Conservation (phyloP, 1,139 yeast species). For the Meyerozyma guilliermondii region DNA sequence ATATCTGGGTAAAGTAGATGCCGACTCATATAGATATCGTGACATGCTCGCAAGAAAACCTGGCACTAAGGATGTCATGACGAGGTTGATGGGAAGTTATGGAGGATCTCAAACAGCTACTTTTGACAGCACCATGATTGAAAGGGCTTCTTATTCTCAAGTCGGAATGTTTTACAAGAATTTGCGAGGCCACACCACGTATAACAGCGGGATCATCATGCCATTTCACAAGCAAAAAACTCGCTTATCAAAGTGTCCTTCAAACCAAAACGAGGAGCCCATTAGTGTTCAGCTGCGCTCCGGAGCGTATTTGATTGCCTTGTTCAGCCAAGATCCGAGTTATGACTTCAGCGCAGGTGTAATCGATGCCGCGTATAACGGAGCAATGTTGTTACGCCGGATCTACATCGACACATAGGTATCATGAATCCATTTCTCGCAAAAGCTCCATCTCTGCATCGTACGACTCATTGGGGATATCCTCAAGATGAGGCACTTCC, state of each 20-base stretch:
- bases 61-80: conserved; percentile 25
- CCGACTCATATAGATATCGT: conserved; percentile 38
- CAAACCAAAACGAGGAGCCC: conserved; percentile 9
- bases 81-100: conserved; percentile 45
- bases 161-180: conserved; percentile 47
- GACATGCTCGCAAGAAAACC: conserved; percentile 26
- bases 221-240: conserved; percentile 44
- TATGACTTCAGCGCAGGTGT: conserved; percentile 33
- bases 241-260: conserved; percentile 22
- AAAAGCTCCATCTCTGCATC: conserved; percentile 31
- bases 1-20: conserved; percentile 32
- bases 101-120: conserved; percentile 30
- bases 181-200: conserved; percentile 21
- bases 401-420: conserved; percentile 25
- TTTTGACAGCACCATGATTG: conserved; percentile 44
- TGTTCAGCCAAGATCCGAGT: conserved; percentile 31
- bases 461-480: conserved; percentile 18
- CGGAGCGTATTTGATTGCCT: conserved; percentile 56
- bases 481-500: conserved; percentile 5
- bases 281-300: conserved; percentile 44
- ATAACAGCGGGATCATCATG: conserved; percentile 46
- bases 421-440: conserved; percentile 33
- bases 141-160: conserved; percentile 46
- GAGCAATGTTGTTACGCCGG: conserved; percentile 35
- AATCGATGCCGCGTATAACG: conserved; percentile 42